Evolutionary conservation across 345 rosid species (phyloP).

Genomic region (Murraya paniculata): DNA sequence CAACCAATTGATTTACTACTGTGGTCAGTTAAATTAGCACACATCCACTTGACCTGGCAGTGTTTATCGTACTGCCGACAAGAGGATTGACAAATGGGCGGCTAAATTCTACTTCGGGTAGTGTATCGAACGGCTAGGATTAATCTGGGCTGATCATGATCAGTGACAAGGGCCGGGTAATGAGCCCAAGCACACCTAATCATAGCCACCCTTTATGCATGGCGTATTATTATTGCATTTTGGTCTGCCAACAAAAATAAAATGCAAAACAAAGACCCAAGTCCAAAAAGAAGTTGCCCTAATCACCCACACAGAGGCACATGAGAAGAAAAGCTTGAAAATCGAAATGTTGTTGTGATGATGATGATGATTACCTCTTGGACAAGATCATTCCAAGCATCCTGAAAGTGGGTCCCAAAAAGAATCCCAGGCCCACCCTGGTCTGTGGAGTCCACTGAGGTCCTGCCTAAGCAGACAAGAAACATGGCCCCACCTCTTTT

Average conservation of each 20-base stretch:
- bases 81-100: constrained; percentile 17
- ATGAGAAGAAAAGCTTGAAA: background rate
- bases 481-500: constrained; percentile 92
- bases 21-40: constrained; percentile 17
- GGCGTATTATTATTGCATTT: constrained; percentile 26
- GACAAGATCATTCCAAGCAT: constrained; percentile 98
- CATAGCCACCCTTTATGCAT: constrained; percentile 25
- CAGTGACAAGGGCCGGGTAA: constrained; percentile 15
- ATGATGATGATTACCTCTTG: constrained; percentile 56
- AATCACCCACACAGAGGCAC: background rate
- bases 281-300: background rate
- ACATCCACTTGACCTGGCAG: constrained; percentile 15
- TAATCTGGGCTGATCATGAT: constrained; percentile 25
- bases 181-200: constrained; percentile 26
- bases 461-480: constrained; percentile 84
- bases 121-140: constrained; percentile 29
- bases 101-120: constrained; percentile 12
- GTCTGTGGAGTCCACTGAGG: constrained; percentile 81
- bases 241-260: constrained; percentile 34
- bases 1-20: background rate
- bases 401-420: constrained; percentile 97
- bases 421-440: constrained; percentile 96
- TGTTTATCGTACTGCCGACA: constrained; percentile 39
- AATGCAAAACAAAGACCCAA: constrained; percentile 5
- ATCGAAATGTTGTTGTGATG: background rate